Base-by-base conservation (phyloP, 2,329 filamentous ascomycete species). In the Arachnomyces sp. region DNA sequence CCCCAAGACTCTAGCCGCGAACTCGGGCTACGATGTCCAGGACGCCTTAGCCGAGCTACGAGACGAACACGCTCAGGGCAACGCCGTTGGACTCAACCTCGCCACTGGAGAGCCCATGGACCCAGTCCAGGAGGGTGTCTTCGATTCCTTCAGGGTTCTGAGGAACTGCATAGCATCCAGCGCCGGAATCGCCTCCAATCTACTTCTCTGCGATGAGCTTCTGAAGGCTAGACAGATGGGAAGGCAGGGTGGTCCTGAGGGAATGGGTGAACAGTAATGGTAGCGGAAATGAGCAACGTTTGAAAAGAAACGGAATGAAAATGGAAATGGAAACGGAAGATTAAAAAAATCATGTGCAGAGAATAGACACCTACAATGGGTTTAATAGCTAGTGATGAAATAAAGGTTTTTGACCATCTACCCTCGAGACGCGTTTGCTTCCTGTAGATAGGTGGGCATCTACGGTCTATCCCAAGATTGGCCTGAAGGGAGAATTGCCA, bases 191-290 rank as follows among this genome's bases (percentile, higher is more conserved):
- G 90, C 92, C 4, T 90, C 86, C 7, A 98, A 98, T 68, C 72
- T 98, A 49, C 71, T 98, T 50, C 76, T 98, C 36, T 98, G 92
- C 58, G 92, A 98, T 58, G 92, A 98, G 73, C 76, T 98, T 71
- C 73, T 98, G 55, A 98, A 98, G 75, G 92, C 92, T 46, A 77
- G 92, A 61, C 90, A 98, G 71, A 98, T 98, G 92, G 82, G 63
- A 39, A 61, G 59, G 49, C 53, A 59, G 37, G 56, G 61, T 40
- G 65, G 59, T 32, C 66, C 66, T 41, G 64, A 57, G 39, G 63
- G 61, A 38, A 63, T 60, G 58, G 64, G 65, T 29, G 60, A 65
- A 25, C 20, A 25, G 53, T 63, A 61, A 60, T 54, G 43, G 42
- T 40, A 38, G 47, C 44, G 51, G 43, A 50, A 44, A 51, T 42